Base-by-base conservation (phyloP, 2,329 filamentous ascomycete genomes). In the Penicillium brevicompactum region DNA sequence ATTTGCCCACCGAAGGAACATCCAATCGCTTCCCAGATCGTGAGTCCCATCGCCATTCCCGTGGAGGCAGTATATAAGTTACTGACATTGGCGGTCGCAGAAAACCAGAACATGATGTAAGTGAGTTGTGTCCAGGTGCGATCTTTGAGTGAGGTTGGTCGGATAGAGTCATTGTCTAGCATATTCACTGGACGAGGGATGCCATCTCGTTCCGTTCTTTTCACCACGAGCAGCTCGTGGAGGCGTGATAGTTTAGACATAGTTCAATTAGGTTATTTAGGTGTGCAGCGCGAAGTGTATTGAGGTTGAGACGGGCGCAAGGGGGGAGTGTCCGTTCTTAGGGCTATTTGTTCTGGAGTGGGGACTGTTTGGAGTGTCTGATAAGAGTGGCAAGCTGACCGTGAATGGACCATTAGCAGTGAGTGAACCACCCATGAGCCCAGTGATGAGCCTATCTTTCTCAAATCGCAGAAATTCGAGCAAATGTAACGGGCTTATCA, bases 1-100 rank as follows among this genome's bases (percentile, higher is more conserved):
- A 72, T 66, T 34, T 78, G 72, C 41, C 80, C 80, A 4, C 70
- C 75, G 30, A 75, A 64, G 42, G 71, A 63, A 64, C 76, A 72
- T 45, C 63, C 76, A 27, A 82, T 56, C 13, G 74, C 73, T 60
- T 82, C 79, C 80, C 80, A 82, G 73, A 81, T 79, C 40, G 72
- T 76, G 21, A 82, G 65, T 9, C 80, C 80, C 8, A 76, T 58
- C 2, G 76, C 67, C 60, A 76, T 72, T 1, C 71, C 75, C 4
- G 76, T 71, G 5, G 71, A 72, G 2, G 70, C 71, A 13, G 72
- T 67, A 63, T 79, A 75, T 65, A 74, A 70, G 53, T 72, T 73
- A 22, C 70, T 71, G 5, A 76, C 73, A 21, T 74, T 74, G 30
- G 72, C 72, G 7, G 67, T 61, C 8, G 62, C 57, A 9, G 74